These are phyloP conservation scores for Fusarium chlamydosporum DNA, from an alignment of 2,329 filamentous ascomycete species.

Conservation along the genomic window DNA sequence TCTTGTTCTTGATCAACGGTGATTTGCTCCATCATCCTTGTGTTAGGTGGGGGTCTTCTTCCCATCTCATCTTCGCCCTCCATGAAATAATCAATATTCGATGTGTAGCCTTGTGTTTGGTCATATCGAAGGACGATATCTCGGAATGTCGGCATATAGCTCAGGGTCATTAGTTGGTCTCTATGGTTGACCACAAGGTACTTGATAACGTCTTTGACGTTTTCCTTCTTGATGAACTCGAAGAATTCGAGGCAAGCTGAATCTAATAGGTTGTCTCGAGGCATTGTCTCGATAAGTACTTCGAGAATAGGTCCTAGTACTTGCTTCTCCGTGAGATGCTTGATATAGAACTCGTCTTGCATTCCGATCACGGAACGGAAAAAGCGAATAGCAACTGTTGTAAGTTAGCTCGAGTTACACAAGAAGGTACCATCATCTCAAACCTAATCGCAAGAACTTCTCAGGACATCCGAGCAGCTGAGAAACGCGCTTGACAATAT, in stretches of 20 bases:
- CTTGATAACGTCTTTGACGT: slow-evolving; percentile 83
- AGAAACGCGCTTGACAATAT: slow-evolving; percentile 81
- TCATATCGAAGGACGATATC: slow-evolving; percentile 83
- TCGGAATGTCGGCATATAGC: slow-evolving; percentile 88
- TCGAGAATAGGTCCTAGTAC: slow-evolving; percentile 88
- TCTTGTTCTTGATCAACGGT: slow-evolving; percentile 85
- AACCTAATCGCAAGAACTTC: slow-evolving; percentile 92
- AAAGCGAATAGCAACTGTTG: slow-evolving; percentile 87
- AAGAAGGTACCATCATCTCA: slow-evolving; percentile 51
- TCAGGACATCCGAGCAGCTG: slow-evolving; percentile 87
- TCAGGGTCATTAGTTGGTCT: slow-evolving; percentile 80
- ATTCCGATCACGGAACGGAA: slow-evolving; percentile 88
- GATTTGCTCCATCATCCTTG: slow-evolving; percentile 79
- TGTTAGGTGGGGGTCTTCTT: slow-evolving; percentile 59
- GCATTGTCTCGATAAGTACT: slow-evolving; percentile 86
- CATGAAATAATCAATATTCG: slow-evolving; percentile 77
- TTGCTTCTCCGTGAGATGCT: slow-evolving; percentile 83
- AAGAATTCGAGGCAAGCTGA: slow-evolving; percentile 96
- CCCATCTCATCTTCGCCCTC: slow-evolving; percentile 75
- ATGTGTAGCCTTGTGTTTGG: slow-evolving; percentile 77
- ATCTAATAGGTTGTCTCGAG: slow-evolving; percentile 91
- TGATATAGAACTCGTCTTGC: slow-evolving; percentile 92
- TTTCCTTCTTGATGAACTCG: slow-evolving; percentile 87
- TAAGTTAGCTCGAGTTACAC: slow-evolving; percentile 41
- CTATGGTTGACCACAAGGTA: slow-evolving; percentile 89